A percentile compares a stretch with the other conserved stretches of the same genome.
These are phyloP conservation scores for Syzygium syzygioides DNA, from an alignment of 441 rosid species.

Conservation along the genomic window DNA sequence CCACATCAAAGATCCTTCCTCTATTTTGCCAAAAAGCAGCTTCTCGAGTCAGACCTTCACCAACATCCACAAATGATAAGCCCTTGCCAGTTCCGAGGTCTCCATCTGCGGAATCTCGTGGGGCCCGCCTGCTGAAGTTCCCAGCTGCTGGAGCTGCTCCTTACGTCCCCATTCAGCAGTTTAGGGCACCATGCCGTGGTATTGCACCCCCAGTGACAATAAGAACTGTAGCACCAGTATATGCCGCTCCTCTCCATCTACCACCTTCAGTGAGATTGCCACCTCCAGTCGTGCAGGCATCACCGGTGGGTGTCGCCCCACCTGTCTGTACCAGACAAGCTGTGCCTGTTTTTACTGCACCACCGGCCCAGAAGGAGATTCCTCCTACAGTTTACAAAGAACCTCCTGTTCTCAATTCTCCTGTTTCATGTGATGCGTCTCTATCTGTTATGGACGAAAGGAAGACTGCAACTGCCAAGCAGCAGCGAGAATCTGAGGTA, in stretches of 20 bases:
- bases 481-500: not conserved
- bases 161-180: not conserved
- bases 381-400: not conserved
- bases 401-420: not conserved
- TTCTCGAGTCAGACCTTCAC: not conserved
- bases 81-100: not conserved
- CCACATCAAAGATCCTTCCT: constrained; percentile 15
- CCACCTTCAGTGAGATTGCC: not conserved
- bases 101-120: not conserved
- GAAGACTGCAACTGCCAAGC: not conserved
- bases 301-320: not conserved
- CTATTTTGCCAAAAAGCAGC: not conserved
- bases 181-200: not conserved
- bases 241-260: not conserved
- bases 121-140: not conserved
- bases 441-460: not conserved
- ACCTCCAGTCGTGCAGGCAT: not conserved
- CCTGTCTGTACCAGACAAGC: not conserved
- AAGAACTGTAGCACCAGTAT: not conserved
- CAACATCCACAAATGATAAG: not conserved
- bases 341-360: not conserved
- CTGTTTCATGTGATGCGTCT: not conserved
- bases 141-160: constrained; percentile 1
- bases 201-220: not conserved
- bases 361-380: not conserved